Base-by-base conservation (phyloP, 495 filamentous ascomycete genomes). In the Aspergillus avenaceus region DNA sequence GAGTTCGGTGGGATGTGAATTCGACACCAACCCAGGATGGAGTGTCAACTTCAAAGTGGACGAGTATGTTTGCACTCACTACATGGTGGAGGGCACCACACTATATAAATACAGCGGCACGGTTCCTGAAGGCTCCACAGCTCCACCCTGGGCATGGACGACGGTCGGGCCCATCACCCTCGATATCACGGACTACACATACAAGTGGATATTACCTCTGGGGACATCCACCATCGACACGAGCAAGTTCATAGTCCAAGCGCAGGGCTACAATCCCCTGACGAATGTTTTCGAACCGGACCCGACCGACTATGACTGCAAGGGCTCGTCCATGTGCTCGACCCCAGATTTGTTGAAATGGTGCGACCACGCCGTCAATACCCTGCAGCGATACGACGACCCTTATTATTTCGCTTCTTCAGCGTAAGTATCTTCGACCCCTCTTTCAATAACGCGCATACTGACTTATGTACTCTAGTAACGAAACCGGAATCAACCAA, bases 341-440 rank as follows among this genome's bases (percentile, higher is more conserved):
- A 55, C 47, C 12, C 47, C 47, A 8, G 26, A 42, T 22, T 16
- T 42, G 5, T 28, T 55, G 41, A 47, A 47, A 13, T 55, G 47
- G 47, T 55, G 53, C 42, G 53, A 55, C 42, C 31, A 55, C 16
- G 47, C 53, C 12, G 53, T 55, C 31, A 55, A 50, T 32, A 29
- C 28, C 11, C 31, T 55, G n/a, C 22, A 50, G 12, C 28, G 49
- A 45, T n/a, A 45, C 23, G 41, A 52, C 11, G 49, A 45, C 32
- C 29, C 42, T 11, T 45, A 12, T 14, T 52, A 52, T 27, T 26
- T 29, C 40, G 22, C 49, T 27, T 7, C 21, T 1, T 41, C 47
- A 31, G 37, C 23, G 47, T 50, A 18, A 42, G 47, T 50, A 13
- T 4, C 37, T 13, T 3, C 8, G n/a, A 6, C 21, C 24, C 12